Percentiles rank a stretch among this genome's conserved stretches.
Evolutionary conservation across 1,284 basidiomycete species (phyloP).

Genomic region (Inonotus hispidus): DNA sequence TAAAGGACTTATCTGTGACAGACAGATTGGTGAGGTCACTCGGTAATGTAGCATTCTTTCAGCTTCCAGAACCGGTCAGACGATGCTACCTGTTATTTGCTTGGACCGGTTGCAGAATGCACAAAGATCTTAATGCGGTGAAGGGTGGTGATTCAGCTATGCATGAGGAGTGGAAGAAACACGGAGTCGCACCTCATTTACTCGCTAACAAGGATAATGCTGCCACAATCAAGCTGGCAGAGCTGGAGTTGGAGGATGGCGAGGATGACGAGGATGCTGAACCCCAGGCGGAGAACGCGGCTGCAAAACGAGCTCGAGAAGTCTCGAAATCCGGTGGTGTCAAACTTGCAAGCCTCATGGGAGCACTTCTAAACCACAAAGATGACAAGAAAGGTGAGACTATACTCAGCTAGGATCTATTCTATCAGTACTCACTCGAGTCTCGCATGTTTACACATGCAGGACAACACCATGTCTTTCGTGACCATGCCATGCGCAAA

Average conservation of each 20-base stretch:
- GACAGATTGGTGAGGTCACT: neutral
- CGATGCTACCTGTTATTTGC: conserved; percentile 18
- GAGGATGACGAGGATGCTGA: neutral
- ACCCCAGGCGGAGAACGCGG: conserved; percentile 9
- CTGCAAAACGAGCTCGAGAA: conserved; percentile 24
- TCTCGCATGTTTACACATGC: neutral
- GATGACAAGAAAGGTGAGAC: conserved; percentile 28
- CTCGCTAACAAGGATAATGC: conserved; percentile 7
- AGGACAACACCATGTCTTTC: conserved; percentile 26
- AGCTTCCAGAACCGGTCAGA: conserved; percentile 18
- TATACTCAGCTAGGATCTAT: neutral
- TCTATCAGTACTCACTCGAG: neutral
- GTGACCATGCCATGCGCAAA: conserved; percentile 20
- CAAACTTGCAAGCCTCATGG: conserved; percentile 27
- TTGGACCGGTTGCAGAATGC: conserved; percentile 26
- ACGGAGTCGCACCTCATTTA: neutral
- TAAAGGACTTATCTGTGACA: conserved; percentile 11
- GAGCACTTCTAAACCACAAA: conserved; percentile 31
- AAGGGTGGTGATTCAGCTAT: conserved; percentile 21
- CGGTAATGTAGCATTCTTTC: conserved; percentile 19
- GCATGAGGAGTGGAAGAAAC: neutral
- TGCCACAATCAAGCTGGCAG: neutral
- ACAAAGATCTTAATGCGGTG: conserved; percentile 27
- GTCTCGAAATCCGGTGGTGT: conserved; percentile 26
- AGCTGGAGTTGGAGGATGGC: neutral